Percentiles rank a stretch among this genome's conserved stretches.
Evolutionary conservation across 441 rosid species (phyloP).

Genomic region (Euphorbia corollata): DNA sequence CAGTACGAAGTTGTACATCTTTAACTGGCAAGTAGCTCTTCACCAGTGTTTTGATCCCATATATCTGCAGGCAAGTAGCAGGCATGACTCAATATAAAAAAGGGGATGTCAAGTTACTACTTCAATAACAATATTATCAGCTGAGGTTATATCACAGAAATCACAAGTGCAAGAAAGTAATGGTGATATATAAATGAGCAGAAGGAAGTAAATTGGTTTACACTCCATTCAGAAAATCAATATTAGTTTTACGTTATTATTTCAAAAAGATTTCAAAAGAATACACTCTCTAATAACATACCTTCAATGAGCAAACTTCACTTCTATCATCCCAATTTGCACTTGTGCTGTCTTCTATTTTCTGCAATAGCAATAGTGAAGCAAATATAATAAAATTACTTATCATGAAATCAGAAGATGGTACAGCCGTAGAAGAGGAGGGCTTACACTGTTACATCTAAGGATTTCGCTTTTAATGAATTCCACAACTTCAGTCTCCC

Average conservation of each 20-base stretch:
- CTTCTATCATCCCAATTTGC: conserved; percentile 77
- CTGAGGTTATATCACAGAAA: too few relatives aligned
- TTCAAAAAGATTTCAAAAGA: not conserved
- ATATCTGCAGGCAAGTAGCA: conserved; percentile 45
- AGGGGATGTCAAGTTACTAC: conserved; percentile 16
- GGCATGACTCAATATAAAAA: conserved; percentile 10
- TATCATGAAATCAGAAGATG: conserved; percentile 3
- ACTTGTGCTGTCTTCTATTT: conserved; percentile 40
- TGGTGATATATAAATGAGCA: too few relatives aligned
- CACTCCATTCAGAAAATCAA: conserved; percentile 3
- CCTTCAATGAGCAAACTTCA: conserved; percentile 88
- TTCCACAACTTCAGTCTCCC: conserved; percentile 81
- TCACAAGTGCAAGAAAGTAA: not conserved
- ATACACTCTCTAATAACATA: conserved; percentile 29
- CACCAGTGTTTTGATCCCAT: conserved; percentile 89
- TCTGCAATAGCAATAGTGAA: conserved; percentile 43
- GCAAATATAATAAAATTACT: conserved; percentile 18
- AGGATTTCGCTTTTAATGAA: conserved; percentile 76
- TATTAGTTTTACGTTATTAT: not conserved
- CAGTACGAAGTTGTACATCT: conserved; percentile 92
- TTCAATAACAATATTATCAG: conserved; percentile 6
- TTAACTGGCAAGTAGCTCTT: conserved; percentile 92
- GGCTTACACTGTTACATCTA: conserved; percentile 49
- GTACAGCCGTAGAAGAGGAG: conserved; percentile 22
- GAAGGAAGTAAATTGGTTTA: too few relatives aligned